phyloP scores from a whole-genome alignment of 306 rosid genomes.

The Dryas alaskensis region DNA sequence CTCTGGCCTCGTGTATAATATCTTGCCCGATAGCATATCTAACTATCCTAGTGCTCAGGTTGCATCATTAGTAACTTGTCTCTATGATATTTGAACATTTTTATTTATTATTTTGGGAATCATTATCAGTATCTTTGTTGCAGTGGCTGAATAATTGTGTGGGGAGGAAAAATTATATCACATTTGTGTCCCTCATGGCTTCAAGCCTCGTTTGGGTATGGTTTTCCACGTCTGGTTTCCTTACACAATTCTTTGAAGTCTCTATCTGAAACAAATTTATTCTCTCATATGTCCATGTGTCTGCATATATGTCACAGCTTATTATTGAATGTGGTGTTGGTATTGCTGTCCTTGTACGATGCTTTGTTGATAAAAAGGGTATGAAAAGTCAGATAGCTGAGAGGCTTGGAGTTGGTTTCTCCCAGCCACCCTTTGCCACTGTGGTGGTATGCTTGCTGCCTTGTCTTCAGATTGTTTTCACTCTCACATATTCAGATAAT shows the following conservation, averaged over 20 bases:
- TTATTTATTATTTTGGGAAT: slow-evolving; percentile 7
- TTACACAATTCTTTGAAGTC: neutral
- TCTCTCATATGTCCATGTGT: neutral
- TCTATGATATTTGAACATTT: neutral
- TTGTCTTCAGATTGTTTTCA: slow-evolving; percentile 13
- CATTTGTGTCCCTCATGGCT: slow-evolving; percentile 82
- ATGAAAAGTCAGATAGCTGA: slow-evolving; percentile 60
- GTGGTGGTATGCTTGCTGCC: slow-evolving; percentile 55
- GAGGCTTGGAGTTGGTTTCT: slow-evolving; percentile 77
- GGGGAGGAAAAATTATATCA: slow-evolving; percentile 73
- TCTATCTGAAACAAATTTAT: neutral
- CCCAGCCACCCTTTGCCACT: slow-evolving; percentile 61
- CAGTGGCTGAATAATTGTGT: slow-evolving; percentile 92
- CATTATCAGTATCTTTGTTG: slow-evolving; percentile 29
- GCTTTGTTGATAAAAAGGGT: slow-evolving; percentile 71
- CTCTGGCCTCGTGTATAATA: slow-evolving; percentile 2
- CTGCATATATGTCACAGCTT: slow-evolving; percentile 46
- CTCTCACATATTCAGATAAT: neutral
- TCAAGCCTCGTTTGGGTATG: slow-evolving; percentile 76
- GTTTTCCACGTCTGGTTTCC: slow-evolving; percentile 4
- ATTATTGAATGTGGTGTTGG: slow-evolving; percentile 75
- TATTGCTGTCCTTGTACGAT: slow-evolving; percentile 67
- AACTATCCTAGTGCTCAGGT: neutral
- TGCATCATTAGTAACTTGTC: neutral
- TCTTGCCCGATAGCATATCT: neutral